Conservation (phyloP, 2,329 filamentous ascomycete species). For the Pseudogymnoascus sp. region DNA sequence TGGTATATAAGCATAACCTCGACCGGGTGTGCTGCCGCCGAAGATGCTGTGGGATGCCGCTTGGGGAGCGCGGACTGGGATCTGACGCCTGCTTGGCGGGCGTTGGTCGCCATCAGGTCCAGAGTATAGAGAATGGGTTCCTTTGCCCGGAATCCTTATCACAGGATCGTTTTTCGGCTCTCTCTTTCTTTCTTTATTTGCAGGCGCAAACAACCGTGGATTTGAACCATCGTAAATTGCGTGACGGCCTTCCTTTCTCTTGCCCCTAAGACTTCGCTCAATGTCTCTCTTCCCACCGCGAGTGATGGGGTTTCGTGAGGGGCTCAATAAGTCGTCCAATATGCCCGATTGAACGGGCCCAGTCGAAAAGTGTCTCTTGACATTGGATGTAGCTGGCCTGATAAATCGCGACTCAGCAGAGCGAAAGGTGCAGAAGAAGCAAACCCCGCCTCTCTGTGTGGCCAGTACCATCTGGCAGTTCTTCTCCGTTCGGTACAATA, state of each 20-base stretch:
- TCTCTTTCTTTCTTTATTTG: neutral
- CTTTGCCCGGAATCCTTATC: neutral
- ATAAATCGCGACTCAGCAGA: constrained; percentile 22
- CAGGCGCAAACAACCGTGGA: neutral
- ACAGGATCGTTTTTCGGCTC: neutral
- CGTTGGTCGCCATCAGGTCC: neutral
- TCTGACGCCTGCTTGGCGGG: neutral
- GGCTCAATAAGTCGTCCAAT: constrained; percentile 2
- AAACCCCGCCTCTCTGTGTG: constrained; percentile 28
- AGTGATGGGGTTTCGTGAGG: neutral
- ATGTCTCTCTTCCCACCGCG: neutral
- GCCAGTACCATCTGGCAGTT: constrained; percentile 33
- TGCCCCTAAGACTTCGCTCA: neutral
- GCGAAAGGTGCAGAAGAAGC: constrained; percentile 34
- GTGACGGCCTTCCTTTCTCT: neutral
- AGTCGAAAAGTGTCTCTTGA: constrained; percentile 8
- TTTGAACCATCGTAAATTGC: neutral
- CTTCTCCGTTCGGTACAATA: neutral
- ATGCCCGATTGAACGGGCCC: neutral
- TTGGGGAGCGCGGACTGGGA: neutral
- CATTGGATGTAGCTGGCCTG: constrained; percentile 16
- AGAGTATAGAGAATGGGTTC: neutral
- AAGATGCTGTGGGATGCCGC: neutral
- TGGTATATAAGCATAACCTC: neutral
- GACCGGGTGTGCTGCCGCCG: neutral